Base-by-base conservation (phyloP, 805 yeast genomes). In the Alloascoidea africana region DNA sequence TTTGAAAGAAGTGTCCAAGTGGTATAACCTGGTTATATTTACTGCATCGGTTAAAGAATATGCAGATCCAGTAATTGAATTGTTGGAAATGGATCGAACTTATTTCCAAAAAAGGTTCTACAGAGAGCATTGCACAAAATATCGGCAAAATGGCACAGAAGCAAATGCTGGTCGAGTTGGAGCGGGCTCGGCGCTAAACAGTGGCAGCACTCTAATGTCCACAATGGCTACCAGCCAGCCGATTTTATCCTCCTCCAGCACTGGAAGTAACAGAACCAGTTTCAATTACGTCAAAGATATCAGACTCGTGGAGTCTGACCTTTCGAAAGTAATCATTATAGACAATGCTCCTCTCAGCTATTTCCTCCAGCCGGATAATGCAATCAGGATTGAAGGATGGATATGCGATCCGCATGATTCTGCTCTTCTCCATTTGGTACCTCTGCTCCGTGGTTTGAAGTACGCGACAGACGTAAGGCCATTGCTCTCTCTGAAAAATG, bases 321-420 rank as follows among this genome's bases (percentile, higher is more conserved):
- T 82, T 38, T 68, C 76, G 42, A 73, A 73, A 47, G 70, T 82
- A 32, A 63, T 89, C 40, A 78, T 91, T 27, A 68, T 91, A 37
- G 98, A 91, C 59, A 91, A 91, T 59, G 84, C 96, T 6, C 97
- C 97, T 1, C 70, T 86, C 17, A 80, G 94, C 50, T 91, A 83
- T 54, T 76, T 84, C n/a, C 59, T 73, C 54, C 83, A 76, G 41
- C n/a, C n/a, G n/a, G 77, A 77, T 45, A 91, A 91, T 51, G 98
- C 95, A 1, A 78, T 91, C 16, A 76, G 80, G 60, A 85, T 91
- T 4, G 96, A 87, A 58, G 97, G 98, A 35, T 91, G 98, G 98
- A 85, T 91, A 44, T 84, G 81, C 51, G 98, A 91, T 56, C 94
- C 93, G n/a, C 71, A 78, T 27, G 98, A 91, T 52, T 63, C 76